phyloP scores from a whole-genome alignment of 2,329 filamentous ascomycete genomes.

The Epichloe typhina region DNA sequence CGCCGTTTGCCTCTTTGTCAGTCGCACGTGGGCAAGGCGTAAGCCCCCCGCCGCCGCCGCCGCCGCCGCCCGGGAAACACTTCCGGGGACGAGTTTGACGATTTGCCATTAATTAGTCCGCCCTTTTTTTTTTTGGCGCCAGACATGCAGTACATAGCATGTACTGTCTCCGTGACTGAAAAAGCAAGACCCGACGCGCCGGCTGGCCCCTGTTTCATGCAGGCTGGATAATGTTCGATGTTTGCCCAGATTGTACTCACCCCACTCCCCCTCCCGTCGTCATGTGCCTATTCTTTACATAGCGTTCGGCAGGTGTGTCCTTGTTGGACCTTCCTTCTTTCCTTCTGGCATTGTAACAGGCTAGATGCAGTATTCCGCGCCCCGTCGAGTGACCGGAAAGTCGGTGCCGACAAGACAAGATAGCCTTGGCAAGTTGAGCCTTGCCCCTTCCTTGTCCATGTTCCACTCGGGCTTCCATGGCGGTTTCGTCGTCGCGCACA shows the following conservation, averaged over 20 bases:
- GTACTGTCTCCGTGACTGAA: too few relatives aligned
- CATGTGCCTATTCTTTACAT: not conserved
- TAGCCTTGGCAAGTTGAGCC: too few relatives aligned
- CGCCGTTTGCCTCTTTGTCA: not conserved
- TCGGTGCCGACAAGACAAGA: not conserved
- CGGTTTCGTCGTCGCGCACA: not conserved
- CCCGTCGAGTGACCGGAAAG: not conserved
- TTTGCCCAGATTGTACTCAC: not conserved
- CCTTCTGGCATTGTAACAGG: not conserved
- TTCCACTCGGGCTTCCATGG: not conserved
- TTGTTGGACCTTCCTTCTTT: not conserved
- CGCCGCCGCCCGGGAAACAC: too few relatives aligned
- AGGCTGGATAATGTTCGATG: not conserved
- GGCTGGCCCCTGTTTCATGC: slow-evolving; percentile 7
- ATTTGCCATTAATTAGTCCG: too few relatives aligned
- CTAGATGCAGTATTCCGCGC: not conserved
- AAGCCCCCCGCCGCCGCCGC: too few relatives aligned
- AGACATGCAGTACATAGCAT: too few relatives aligned
- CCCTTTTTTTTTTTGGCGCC: too few relatives aligned
- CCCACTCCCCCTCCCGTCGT: not conserved
- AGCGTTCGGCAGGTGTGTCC: not conserved
- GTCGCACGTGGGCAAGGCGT: not conserved
- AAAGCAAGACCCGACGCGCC: slow-evolving; percentile 5
- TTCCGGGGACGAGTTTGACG: too few relatives aligned
- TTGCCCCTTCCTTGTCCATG: not conserved